A percentile compares a stretch with the other conserved stretches of the same genome.
Evolutionary conservation across 106 monocot genomes (phyloP).

Genomic region (Narthecium ossifragum): DNA sequence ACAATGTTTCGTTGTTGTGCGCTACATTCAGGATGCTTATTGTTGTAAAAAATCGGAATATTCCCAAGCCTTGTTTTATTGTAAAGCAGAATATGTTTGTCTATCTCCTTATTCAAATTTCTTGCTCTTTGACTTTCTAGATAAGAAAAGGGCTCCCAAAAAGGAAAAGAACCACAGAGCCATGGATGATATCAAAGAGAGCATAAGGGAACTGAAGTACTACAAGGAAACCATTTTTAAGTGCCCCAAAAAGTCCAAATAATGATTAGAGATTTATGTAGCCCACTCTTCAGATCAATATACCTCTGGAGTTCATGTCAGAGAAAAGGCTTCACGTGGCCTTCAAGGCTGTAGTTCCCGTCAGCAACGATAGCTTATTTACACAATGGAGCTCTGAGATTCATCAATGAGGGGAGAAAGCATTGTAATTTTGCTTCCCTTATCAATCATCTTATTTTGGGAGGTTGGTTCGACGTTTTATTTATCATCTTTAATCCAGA

Average conservation of each 20-base stretch:
- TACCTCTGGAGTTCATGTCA: no score
- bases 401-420: no score
- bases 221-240: conserved; percentile 89
- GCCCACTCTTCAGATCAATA: no score
- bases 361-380: not conserved
- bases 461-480: no score
- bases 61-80: not conserved
- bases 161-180: conserved; percentile 87
- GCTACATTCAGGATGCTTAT: not conserved
- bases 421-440: no score
- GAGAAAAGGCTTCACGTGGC: no score
- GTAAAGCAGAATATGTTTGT: not conserved
- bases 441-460: no score
- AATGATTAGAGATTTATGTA: not conserved
- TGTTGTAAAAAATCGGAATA: not conserved
- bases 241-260: conserved; percentile 16
- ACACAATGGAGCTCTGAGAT: no score
- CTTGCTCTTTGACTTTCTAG: conserved; percentile 18
- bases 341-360: not conserved
- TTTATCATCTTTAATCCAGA: no score
- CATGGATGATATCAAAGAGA: conserved; percentile 90
- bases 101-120: not conserved
- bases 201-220: conserved; percentile 72
- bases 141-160: conserved; percentile 43
- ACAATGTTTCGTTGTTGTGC: not conserved